Evolutionary conservation across 1,284 basidiomycete genomes (phyloP).

Genomic region (Phellopilus nigrolimitatus): DNA sequence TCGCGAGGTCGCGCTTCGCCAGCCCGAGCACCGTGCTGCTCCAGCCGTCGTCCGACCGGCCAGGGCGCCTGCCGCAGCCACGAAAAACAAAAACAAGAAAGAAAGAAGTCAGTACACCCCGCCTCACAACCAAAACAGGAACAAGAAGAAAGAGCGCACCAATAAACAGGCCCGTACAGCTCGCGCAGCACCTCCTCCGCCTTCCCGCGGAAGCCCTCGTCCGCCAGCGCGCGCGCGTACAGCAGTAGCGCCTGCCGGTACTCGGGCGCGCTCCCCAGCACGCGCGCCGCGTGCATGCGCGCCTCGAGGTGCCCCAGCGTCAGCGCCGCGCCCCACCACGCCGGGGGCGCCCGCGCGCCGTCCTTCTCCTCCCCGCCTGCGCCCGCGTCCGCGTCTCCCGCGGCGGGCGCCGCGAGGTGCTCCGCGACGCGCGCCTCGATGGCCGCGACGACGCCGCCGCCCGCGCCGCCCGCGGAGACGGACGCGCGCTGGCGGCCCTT

Average conservation of each 20-base stretch:
- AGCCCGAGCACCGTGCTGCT: slow-evolving; percentile 61
- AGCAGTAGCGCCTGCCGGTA: slow-evolving; percentile 70
- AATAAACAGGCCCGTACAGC: slow-evolving; percentile 82
- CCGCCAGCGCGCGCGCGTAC: slow-evolving; percentile 80
- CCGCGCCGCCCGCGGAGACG: slow-evolving; percentile 21
- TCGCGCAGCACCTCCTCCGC: slow-evolving; percentile 87
- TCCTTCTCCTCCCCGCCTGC: too few species aligned
- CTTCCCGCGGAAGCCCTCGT: slow-evolving; percentile 80
- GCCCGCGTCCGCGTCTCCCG: too few species aligned
- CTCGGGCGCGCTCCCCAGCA: slow-evolving; percentile 77
- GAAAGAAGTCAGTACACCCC: too few species aligned
- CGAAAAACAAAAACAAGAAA: too few species aligned
- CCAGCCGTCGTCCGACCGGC: slow-evolving; percentile 58
- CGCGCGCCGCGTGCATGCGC: slow-evolving; percentile 63
- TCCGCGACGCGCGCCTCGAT: slow-evolving; percentile 56
- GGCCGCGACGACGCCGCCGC: slow-evolving; percentile 41
- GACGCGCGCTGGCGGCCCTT: slow-evolving; percentile 56
- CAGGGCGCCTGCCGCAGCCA: slow-evolving; percentile 52
- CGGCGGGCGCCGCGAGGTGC: slow-evolving; percentile 32
- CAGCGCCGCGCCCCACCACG: slow-evolving; percentile 76
- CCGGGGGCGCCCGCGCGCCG: slow-evolving; percentile 41
- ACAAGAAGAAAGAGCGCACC: slow-evolving; percentile 42
- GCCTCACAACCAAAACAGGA: too few species aligned
- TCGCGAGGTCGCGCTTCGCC: slow-evolving; percentile 73
- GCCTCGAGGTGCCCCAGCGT: slow-evolving; percentile 84